A percentile compares a stretch with the other conserved stretches of the same genome.
These are phyloP conservation scores for Lipomyces orientalis DNA, from an alignment of 805 yeast genomes.

Conservation along the genomic window DNA sequence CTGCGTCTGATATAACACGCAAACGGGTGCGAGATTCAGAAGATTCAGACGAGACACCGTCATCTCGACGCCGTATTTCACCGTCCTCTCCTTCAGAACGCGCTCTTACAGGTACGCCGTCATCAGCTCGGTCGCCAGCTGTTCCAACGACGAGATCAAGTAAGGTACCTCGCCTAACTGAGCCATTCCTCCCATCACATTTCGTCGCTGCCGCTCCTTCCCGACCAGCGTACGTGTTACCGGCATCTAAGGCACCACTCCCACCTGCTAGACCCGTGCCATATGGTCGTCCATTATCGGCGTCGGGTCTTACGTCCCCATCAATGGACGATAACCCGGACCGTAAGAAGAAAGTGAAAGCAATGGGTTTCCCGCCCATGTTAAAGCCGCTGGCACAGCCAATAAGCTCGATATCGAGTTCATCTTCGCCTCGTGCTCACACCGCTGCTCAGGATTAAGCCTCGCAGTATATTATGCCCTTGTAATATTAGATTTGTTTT, in stretches of 20 bases:
- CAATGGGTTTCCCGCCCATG: slow-evolving; percentile 43
- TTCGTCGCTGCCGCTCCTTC: slow-evolving; percentile 24
- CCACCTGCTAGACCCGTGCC: not conserved
- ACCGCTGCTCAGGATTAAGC: not conserved
- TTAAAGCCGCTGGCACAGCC: slow-evolving; percentile 20
- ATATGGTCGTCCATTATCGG: slow-evolving; percentile 3
- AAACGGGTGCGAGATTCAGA: not conserved
- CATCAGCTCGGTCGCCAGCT: not conserved
- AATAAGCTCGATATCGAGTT: not conserved
- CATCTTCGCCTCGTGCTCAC: not conserved
- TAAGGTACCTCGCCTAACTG: not conserved
- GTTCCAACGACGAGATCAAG: not conserved
- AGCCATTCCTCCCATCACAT: slow-evolving; percentile 23
- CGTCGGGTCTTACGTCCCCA: not conserved
- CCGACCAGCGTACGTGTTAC: slow-evolving; percentile 29
- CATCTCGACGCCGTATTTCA: not conserved
- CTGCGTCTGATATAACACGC: not conserved
- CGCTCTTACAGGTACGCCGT: not conserved
- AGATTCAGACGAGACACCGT: not conserved
- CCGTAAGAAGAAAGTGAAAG: slow-evolving; percentile 37
- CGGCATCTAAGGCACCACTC: slow-evolving; percentile 6
- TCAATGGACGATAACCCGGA: not conserved
- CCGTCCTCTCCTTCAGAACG: not conserved
- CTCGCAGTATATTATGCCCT: not conserved
- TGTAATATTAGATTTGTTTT: not conserved